phyloP scores from a whole-genome alignment of 768 basidiomycete genomes.

The Dioszegia crocea region DNA sequence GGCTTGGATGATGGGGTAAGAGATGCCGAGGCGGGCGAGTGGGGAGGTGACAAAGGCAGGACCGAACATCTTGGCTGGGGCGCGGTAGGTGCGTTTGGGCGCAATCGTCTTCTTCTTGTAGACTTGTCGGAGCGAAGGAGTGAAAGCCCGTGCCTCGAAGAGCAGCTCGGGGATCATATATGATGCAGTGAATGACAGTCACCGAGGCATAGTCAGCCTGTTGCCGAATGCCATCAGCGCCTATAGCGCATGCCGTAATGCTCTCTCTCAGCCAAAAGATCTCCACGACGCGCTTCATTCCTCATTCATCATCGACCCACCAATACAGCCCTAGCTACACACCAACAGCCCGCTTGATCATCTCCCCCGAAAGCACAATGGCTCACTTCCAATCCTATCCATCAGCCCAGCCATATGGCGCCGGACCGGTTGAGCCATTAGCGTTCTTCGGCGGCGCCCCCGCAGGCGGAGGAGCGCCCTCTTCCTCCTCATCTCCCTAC shows the following conservation, averaged over 20 bases:
- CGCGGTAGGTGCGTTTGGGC: too few species aligned
- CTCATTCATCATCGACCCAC: background rate
- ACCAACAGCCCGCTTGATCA: background rate
- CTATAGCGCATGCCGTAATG: too few species aligned
- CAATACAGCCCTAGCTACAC: too few species aligned
- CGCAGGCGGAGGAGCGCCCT: background rate
- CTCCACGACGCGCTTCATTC: too few species aligned
- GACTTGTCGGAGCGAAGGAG: background rate
- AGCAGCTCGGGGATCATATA: background rate
- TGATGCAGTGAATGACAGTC: background rate
- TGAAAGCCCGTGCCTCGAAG: background rate
- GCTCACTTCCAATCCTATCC: conserved; percentile 4
- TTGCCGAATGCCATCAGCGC: too few species aligned
- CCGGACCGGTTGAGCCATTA: conserved; percentile 33
- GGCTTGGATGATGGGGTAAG: conserved; percentile 38
- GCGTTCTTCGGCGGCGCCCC: conserved; percentile 42
- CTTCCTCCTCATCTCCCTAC: conserved; percentile 28
- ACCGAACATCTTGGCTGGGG: conserved; percentile 5
- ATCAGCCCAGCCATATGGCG: conserved; percentile 10
- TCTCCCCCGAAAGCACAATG: too few species aligned
- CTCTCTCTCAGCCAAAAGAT: too few species aligned
- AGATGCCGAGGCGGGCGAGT: conserved; percentile 23
- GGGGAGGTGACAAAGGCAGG: background rate
- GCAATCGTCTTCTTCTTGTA: too few species aligned
- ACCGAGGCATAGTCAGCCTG: too few species aligned